Base-by-base conservation (phyloP, 129 eudicot genomes). In the Deinandra increscens region DNA sequence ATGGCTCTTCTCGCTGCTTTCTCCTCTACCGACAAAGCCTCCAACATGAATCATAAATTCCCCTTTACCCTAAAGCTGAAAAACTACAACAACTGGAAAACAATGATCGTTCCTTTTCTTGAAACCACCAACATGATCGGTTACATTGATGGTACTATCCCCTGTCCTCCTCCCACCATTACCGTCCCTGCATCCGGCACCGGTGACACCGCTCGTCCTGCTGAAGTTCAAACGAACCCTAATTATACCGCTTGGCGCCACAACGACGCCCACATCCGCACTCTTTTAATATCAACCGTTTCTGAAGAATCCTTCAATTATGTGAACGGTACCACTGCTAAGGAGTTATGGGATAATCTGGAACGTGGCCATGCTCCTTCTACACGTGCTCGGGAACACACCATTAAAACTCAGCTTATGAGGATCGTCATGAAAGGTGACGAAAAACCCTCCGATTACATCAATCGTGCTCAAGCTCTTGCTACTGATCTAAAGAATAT, bases 11-110 rank as follows among this genome's bases (percentile, higher is more conserved):
- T 65, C 86, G 88, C 83, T 74, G 72, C 80, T 42, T 86, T 88
- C 68, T 72, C 78, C 54, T 70, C 69, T 9, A 11, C 0, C 7
- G 45, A 41, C 7, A 39, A 92, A 80, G 64, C 91, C 95, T 75
- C 89, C 96, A 36, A 83, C 84, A 54, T 71, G 83, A 72, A 92
- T 96, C 98, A 68, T 92, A 86, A 54, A 89, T 83, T 64, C 88
- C 98, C 45, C 13, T 9, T 9, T 12, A 41, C 45, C 45, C 45
- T 41, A 7, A 41, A 41, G 9, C 45, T 12, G 1, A 6, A 7
- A 41, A 41, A 41, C 9, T 41, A 41, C 12, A 11, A 41, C 45
- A 41, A 41, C 45, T 41, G 1, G 0, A 41, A 41, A 41, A 41
- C 45, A 11, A 41, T 41, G 45, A 1, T 41, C 10, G 1, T 0